phyloP scores from a whole-genome alignment of 257 asterid genomes.

The Solanum virginianum region DNA sequence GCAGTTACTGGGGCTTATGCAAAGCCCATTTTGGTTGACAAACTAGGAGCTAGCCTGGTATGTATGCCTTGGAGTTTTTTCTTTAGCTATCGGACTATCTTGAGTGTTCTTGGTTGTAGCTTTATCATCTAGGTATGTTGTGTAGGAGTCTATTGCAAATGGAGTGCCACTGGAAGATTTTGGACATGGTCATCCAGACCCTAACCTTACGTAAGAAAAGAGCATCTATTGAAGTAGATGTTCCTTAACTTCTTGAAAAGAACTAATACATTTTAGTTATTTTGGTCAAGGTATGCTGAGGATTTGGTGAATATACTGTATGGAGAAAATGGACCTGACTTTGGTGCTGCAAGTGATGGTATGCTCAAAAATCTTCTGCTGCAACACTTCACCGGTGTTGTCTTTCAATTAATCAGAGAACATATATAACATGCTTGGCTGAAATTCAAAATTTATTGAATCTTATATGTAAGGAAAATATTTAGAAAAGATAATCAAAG shows the following conservation, averaged over 20 bases:
- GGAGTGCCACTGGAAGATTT: slow-evolving; percentile 96
- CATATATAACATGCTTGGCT: background rate
- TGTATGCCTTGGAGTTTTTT: slow-evolving; percentile 4
- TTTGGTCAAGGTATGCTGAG: slow-evolving; percentile 67
- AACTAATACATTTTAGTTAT: slow-evolving; percentile 11
- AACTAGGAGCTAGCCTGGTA: slow-evolving; percentile 81
- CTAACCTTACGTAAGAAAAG: slow-evolving; percentile 81
- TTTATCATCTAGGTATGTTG: background rate
- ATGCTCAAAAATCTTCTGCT: background rate
- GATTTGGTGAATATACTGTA: slow-evolving; percentile 80
- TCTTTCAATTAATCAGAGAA: background rate
- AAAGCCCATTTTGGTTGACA: slow-evolving; percentile 87
- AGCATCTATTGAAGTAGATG: background rate
- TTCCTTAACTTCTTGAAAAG: background rate
- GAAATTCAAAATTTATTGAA: background rate
- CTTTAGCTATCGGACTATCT: background rate
- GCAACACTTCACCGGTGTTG: background rate
- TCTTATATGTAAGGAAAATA: background rate
- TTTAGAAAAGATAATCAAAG: background rate
- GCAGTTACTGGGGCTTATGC: slow-evolving; percentile 99
- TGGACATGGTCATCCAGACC: slow-evolving; percentile 99
- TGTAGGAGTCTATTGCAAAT: slow-evolving; percentile 62
- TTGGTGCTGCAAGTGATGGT: slow-evolving; percentile 99
- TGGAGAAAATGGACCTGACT: slow-evolving; percentile 76
- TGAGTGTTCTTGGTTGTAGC: background rate